phyloP scores from a whole-genome alignment of 2,329 filamentous ascomycete genomes.

The Aspergillus chevalieri region DNA sequence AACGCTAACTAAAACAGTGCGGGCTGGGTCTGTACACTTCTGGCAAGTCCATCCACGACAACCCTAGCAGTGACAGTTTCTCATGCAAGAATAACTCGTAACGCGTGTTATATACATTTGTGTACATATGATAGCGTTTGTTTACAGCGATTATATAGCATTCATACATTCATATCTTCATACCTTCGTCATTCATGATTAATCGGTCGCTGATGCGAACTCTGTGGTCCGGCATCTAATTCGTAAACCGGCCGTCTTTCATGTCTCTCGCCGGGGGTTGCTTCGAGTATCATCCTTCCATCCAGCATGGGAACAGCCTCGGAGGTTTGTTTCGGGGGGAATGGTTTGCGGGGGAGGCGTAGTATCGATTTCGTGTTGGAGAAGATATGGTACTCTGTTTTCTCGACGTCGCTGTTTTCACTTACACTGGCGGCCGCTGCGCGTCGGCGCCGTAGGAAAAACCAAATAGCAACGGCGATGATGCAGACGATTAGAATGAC shows the following conservation, averaged over 20 bases:
- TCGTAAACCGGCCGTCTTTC: conserved; percentile 8
- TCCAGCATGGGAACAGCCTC: conserved; percentile 12
- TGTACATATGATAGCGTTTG: neutral
- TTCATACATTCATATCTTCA: neutral
- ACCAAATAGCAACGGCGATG: conserved; percentile 11
- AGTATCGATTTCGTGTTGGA: too few relatives aligned
- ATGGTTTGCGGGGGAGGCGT: conserved; percentile 8
- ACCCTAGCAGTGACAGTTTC: conserved; percentile 6
- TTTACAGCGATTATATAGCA: neutral
- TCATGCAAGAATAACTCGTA: conserved; percentile 10
- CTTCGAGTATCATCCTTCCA: conserved; percentile 18
- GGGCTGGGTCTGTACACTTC: conserved; percentile 11
- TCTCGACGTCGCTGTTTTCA: neutral
- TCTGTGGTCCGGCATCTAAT: conserved; percentile 14
- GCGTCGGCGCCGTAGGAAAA: conserved; percentile 9
- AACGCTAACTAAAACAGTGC: conserved; percentile 1
- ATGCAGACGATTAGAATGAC: conserved; percentile 34
- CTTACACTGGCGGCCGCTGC: neutral
- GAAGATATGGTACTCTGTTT: neutral
- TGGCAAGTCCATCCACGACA: conserved; percentile 10
- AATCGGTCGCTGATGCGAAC: conserved; percentile 15
- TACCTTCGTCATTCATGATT: conserved; percentile 3
- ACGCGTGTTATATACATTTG: conserved; percentile 1
- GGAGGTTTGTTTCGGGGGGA: conserved; percentile 4
- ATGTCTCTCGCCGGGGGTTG: conserved; percentile 1